These are phyloP conservation scores for Bremia lactucae DNA, from an alignment of 352 stramenopile species.

Conservation along the genomic window DNA sequence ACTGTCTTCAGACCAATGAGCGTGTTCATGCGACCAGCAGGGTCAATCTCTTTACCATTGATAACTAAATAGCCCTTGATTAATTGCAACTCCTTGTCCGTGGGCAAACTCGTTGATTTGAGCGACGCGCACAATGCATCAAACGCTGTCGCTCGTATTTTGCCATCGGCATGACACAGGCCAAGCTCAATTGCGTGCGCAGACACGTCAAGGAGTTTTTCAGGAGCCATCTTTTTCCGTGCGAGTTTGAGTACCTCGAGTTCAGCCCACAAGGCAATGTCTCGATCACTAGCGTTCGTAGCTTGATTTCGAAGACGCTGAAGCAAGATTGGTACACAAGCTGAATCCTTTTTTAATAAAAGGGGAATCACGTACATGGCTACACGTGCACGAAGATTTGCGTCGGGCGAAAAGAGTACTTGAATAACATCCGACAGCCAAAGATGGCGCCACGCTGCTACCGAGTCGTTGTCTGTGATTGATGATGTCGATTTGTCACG, in stretches of 20 bases:
- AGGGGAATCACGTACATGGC: constrained; percentile 70
- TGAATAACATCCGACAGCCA: constrained; percentile 52
- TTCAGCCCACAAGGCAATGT: constrained; percentile 56
- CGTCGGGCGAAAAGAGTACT: constrained; percentile 39
- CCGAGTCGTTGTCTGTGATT: constrained; percentile 12
- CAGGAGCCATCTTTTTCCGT: constrained; percentile 49
- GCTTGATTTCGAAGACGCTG: constrained; percentile 29
- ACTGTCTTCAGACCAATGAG: constrained; percentile 69
- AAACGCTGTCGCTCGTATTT: constrained; percentile 61
- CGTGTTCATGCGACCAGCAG: constrained; percentile 55
- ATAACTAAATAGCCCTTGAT: constrained; percentile 60
- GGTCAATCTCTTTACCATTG: constrained; percentile 63
- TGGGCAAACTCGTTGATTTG: constrained; percentile 70
- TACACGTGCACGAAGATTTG: constrained; percentile 44
- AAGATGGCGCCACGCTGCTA: constrained; percentile 26
- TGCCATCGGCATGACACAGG: constrained; percentile 37
- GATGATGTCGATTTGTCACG: constrained; percentile 7
- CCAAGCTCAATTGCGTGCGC: constrained; percentile 43
- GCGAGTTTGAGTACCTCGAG: constrained; percentile 75
- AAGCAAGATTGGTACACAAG: constrained; percentile 39
- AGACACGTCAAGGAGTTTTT: constrained; percentile 44
- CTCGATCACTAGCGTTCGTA: constrained; percentile 14
- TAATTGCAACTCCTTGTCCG: constrained; percentile 36
- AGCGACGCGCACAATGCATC: constrained; percentile 69
- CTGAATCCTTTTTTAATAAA: constrained; percentile 56